Conservation (phyloP, 228 moss, liverwort and hornwort species). For the Sphagnum magellanicum region DNA sequence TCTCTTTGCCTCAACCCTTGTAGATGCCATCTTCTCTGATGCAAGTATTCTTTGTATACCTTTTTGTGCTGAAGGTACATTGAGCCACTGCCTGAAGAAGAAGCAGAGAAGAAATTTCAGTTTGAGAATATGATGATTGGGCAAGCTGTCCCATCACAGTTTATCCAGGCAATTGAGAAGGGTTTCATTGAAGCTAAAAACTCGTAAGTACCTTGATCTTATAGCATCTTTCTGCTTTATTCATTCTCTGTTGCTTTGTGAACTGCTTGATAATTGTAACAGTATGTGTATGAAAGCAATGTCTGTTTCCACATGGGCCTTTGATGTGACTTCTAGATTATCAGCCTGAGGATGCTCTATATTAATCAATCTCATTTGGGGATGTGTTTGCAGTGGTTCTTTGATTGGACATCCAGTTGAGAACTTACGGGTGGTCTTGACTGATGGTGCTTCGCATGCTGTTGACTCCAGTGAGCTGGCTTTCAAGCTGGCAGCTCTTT, state of each 20-base stretch:
- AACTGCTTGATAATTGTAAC: neutral
- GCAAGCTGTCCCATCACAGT: slow-evolving; percentile 90
- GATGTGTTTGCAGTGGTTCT: slow-evolving; percentile 54
- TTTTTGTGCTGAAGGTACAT: slow-evolving; percentile 48
- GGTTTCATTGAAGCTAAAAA: slow-evolving; percentile 86
- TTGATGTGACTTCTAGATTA: too few species aligned
- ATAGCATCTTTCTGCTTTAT: too few species aligned
- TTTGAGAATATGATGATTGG: slow-evolving; percentile 96
- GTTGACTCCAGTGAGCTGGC: slow-evolving; percentile 99
- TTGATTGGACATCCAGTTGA: slow-evolving; percentile 98
- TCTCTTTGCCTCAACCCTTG: too few species aligned
- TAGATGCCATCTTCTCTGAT: too few species aligned
- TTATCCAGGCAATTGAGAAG: slow-evolving; percentile 92
- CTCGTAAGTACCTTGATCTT: slow-evolving; percentile 51
- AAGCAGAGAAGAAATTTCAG: slow-evolving; percentile 80
- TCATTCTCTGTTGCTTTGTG: neutral
- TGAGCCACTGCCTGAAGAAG: slow-evolving; percentile 78
- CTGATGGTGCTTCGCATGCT: slow-evolving; percentile 95
- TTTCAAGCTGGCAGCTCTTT: slow-evolving; percentile 94
- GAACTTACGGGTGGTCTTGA: slow-evolving; percentile 83
- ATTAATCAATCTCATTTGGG: too few species aligned
- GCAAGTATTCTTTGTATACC: neutral
- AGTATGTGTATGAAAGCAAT: neutral
- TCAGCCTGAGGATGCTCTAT: too few species aligned
- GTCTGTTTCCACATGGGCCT: neutral